Evolutionary conservation across 1,284 basidiomycete genomes (phyloP).

Genomic region (Heterobasidion irregulare): DNA sequence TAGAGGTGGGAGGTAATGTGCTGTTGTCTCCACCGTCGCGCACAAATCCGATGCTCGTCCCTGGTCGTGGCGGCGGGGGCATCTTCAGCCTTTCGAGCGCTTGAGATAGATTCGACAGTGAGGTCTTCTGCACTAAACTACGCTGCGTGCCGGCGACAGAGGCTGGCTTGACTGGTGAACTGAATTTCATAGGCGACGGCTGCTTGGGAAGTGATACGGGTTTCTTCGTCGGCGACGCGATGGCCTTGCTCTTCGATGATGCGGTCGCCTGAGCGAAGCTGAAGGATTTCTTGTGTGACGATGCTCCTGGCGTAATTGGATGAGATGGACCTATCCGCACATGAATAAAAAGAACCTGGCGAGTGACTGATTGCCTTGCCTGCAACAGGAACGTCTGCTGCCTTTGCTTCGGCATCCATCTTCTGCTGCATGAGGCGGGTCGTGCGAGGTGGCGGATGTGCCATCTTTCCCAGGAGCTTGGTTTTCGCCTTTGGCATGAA

Average conservation of each 20-base stretch:
- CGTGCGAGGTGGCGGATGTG: not conserved
- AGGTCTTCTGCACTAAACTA: slow-evolving; percentile 4
- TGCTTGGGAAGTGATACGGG: slow-evolving; percentile 7
- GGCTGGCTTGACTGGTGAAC: slow-evolving; percentile 8
- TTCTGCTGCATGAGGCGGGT: not conserved
- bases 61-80: slow-evolving; percentile 51
- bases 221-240: slow-evolving; percentile 12
- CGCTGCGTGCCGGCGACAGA: slow-evolving; percentile 1
- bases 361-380: not conserved
- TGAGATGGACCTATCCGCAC: not conserved
- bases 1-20: slow-evolving; percentile 8
- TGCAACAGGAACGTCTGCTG: not conserved
- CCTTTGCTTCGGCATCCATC: not conserved
- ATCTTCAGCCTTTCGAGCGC: slow-evolving; percentile 57
- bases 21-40: not conserved
- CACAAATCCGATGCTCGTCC: slow-evolving; percentile 53
- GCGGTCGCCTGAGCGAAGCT: slow-evolving; percentile 21
- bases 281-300: not conserved
- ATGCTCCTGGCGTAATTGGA: not conserved
- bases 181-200: slow-evolving; percentile 4
- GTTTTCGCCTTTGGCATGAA: not conserved
- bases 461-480: too few relatives aligned
- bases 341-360: not conserved
- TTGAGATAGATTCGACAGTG: slow-evolving; percentile 40
- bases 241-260: slow-evolving; percentile 19